Base-by-base conservation (phyloP, 495 filamentous ascomycete species). In the Penicillium dipodomyicola region DNA sequence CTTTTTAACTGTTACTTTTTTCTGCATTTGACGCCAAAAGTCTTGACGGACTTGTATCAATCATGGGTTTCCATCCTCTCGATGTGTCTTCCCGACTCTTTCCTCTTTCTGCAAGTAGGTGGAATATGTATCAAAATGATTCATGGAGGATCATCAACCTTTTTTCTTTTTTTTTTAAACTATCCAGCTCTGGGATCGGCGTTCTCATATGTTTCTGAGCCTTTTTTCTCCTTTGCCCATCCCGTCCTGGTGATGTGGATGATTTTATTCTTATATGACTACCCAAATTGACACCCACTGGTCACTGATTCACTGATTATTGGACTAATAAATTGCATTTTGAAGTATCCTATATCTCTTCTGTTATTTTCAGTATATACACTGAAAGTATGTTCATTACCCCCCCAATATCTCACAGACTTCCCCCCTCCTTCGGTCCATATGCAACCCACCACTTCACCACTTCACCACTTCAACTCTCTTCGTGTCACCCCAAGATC, bases 211-310 rank as follows among this genome's bases (percentile, higher is more conserved):
- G 29, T 56, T 49, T 40, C 9, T 25, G 55, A 19, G 47, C 39
- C 9, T 25, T 33, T 32, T 30, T 47, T 46, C 2, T 5, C 23
- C 52, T 4, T 41, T 25, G 27, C 37, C 29, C 30, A 48, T 49
- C 33, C 19, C 42, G 33, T 60, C 45, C 58, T 52, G 55, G 55
- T 20, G 55, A 58, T 52, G 55, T 1, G n/a, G 40, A 47, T 49
- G 44, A 33, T 44, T 50, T 25, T 49, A 29, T 49, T 50, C 46
- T 56, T 43, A 41, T 48, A 46, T 56, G 53, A 48, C 41, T 33
- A 57, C 48, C 40, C 40, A 58, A 58, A 58, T 58, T 58, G 55
- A 52, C 48, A 58, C 11, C 33, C 23, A 52, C 35, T 52, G 23
- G 14, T 39, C 20, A 40, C 23, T 47, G 15, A n/a, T 17, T 39